phyloP scores from a whole-genome alignment of 441 rosid genomes.

The Bruguiera hainesii region DNA sequence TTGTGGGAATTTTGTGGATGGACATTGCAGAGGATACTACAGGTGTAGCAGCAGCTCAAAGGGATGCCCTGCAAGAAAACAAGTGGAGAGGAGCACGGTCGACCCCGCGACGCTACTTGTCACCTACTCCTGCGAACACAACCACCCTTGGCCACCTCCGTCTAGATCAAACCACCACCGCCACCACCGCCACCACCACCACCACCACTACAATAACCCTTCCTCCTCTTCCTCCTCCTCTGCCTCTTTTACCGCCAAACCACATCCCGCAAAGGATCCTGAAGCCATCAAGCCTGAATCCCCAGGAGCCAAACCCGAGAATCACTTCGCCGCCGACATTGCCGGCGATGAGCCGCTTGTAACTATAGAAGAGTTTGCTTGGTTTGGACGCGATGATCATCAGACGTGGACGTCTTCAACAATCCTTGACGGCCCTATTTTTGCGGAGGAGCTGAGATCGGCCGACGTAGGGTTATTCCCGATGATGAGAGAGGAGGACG shows the following conservation, averaged over 20 bases:
- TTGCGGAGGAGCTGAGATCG: conserved; percentile 34
- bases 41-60: conserved; percentile 94
- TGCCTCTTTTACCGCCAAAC: conserved; percentile 10
- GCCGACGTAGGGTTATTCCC: conserved; percentile 56
- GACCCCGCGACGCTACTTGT: conserved; percentile 81
- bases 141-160: conserved; percentile 74
- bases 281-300: conserved; percentile 22
- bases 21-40: conserved; percentile 66
- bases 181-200: conserved; percentile 6
- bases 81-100: conserved; percentile 79
- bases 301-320: conserved; percentile 34
- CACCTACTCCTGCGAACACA: conserved; percentile 87
- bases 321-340: conserved; percentile 49
- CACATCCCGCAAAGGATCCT: conserved; percentile 6
- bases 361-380: conserved; percentile 61
- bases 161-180: conserved; percentile 42
- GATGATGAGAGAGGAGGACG: conserved; percentile 76
- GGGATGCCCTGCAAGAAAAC: conserved; percentile 95
- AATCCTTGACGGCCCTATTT: conserved; percentile 64
- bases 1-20: background rate
- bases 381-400: conserved; percentile 69
- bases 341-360: conserved; percentile 35
- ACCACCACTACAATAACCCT: conserved; percentile 15
- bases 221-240: background rate
- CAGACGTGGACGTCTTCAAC: conserved; percentile 55